phyloP scores from a whole-genome alignment of 257 asterid genomes.

The Misopates orontium region DNA sequence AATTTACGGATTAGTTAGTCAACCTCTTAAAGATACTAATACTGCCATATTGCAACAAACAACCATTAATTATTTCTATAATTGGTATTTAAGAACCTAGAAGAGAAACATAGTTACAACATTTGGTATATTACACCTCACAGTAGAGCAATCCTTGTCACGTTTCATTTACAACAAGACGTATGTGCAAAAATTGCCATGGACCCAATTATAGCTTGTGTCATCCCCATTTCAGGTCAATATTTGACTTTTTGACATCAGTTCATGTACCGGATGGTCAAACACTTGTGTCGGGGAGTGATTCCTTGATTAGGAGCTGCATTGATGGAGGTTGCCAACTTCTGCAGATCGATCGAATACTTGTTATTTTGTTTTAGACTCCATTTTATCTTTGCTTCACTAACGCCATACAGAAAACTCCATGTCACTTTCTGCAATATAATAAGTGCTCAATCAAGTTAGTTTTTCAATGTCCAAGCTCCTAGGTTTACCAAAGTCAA shows the following conservation, averaged over 20 bases:
- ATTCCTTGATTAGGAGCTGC: slow-evolving; percentile 37
- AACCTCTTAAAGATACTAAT: no score
- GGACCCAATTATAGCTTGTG: slow-evolving; percentile 34
- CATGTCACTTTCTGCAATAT: slow-evolving; percentile 66
- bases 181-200: slow-evolving; percentile 50
- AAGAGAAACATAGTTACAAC: slow-evolving; percentile 31
- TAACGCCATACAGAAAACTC: slow-evolving; percentile 73
- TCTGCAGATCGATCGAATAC: slow-evolving; percentile 39
- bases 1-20: no score
- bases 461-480: no score
- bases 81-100: slow-evolving; percentile 35
- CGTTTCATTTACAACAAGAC: slow-evolving; percentile 65
- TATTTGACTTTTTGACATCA: slow-evolving; percentile 23
- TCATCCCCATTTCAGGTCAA: no score
- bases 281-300: slow-evolving; percentile 26
- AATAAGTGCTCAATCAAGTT: no score
- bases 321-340: slow-evolving; percentile 34
- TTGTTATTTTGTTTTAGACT: slow-evolving; percentile 40
- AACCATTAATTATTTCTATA: no score
- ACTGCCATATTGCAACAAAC: no score
- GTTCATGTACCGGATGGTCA: slow-evolving; percentile 62
- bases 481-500: no score
- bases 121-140: slow-evolving; percentile 46
- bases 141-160: slow-evolving; percentile 26
- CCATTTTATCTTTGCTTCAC: slow-evolving; percentile 58